Percentiles rank a stretch among this genome's conserved stretches.
phyloP scores from a whole-genome alignment of 306 rosid genomes.

The Rubus idaeus region DNA sequence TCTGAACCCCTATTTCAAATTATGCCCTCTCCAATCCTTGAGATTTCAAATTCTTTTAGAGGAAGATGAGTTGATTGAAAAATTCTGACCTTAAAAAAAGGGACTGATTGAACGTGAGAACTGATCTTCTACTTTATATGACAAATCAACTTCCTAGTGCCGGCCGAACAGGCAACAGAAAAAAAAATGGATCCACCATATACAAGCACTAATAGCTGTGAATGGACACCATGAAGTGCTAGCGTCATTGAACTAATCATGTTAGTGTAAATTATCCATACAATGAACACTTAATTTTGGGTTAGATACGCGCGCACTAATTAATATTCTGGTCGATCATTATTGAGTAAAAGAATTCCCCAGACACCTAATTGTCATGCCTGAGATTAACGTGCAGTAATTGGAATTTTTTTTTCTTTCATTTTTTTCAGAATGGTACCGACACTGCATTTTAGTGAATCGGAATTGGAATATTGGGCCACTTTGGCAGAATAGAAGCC shows the following conservation, averaged over 20 bases:
- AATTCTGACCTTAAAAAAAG: too few species aligned
- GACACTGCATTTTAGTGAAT: background rate
- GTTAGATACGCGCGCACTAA: background rate
- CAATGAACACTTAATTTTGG: background rate
- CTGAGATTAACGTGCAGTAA: background rate
- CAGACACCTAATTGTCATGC: background rate
- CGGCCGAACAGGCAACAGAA: conserved; percentile 1
- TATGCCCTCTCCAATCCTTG: too few species aligned
- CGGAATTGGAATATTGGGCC: background rate
- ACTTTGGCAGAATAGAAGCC: background rate
- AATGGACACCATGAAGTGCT: background rate
- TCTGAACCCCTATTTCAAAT: too few species aligned
- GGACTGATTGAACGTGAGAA: too few species aligned
- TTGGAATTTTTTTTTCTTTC: too few species aligned
- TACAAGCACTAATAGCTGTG: background rate
- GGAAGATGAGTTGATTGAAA: too few species aligned
- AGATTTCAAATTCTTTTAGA: too few species aligned
- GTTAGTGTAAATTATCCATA: background rate
- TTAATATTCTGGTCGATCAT: background rate
- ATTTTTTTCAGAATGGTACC: background rate
- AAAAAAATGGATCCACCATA: background rate
- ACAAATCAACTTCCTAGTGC: conserved; percentile 3
- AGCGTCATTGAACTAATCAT: background rate
- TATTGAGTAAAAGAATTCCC: background rate
- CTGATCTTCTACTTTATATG: background rate